Conservation (phyloP, 257 asterid genomes). For the Fraxinus cuspidata region DNA sequence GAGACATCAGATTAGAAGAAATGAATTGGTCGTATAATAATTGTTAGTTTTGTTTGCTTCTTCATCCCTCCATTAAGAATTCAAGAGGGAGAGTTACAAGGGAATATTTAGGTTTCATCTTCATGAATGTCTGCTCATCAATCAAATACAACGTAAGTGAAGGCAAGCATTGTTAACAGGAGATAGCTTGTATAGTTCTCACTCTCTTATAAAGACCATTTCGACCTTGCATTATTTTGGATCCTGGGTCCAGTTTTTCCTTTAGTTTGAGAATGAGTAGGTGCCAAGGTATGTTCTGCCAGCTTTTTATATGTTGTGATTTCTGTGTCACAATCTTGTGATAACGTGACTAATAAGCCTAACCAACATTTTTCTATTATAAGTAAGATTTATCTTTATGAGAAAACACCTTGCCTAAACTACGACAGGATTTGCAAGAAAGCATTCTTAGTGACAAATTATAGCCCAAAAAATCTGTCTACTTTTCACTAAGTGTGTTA, state of each 20-base stretch:
- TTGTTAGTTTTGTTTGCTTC: not conserved
- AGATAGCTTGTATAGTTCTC: too few species aligned
- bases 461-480: not conserved
- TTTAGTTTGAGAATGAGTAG: conserved; percentile 33
- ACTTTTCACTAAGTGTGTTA: not conserved
- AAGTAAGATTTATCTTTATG: too few species aligned
- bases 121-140: conserved; percentile 21
- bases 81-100: conserved; percentile 39
- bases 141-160: conserved; percentile 20
- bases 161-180: not conserved
- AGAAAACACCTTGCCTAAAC: too few species aligned
- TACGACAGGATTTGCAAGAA: too few species aligned
- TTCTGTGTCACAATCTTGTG: not conserved
- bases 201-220: not conserved
- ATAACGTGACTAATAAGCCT: not conserved
- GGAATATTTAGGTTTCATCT: conserved; percentile 83
- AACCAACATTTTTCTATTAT: not conserved
- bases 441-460: not conserved
- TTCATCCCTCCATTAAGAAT: conserved; percentile 24
- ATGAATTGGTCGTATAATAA: not conserved
- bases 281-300: conserved; percentile 34
- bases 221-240: not conserved
- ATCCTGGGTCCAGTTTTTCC: not conserved
- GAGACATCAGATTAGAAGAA: conserved; percentile 40
- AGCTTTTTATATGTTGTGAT: conserved; percentile 5